phyloP scores from a whole-genome alignment of 495 filamentous ascomycete genomes.

The Podospora fimiseda region DNA sequence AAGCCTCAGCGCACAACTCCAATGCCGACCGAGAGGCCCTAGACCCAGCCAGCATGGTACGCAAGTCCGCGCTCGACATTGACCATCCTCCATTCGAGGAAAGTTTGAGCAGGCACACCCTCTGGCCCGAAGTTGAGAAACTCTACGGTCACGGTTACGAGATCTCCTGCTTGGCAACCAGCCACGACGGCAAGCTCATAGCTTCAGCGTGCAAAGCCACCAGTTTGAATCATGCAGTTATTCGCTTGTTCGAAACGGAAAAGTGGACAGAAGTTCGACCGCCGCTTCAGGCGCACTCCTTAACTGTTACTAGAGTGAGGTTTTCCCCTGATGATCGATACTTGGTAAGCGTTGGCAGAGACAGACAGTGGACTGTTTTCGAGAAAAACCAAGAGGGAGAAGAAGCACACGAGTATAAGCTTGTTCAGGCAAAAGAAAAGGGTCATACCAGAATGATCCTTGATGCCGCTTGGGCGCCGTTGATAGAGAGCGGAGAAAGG shows the following conservation, averaged over 20 bases:
- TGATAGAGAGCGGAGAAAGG: not conserved
- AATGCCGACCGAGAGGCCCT: constrained; percentile 34
- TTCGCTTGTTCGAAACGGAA: constrained; percentile 79
- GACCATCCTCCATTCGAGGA: constrained; percentile 81
- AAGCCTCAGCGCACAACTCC: constrained; percentile 17
- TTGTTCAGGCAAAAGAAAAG: constrained; percentile 62
- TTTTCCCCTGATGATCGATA: constrained; percentile 70
- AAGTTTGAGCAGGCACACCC: constrained; percentile 76
- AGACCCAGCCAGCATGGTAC: constrained; percentile 36
- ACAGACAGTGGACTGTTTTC: constrained; percentile 85
- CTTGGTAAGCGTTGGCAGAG: constrained; percentile 83
- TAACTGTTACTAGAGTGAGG: constrained; percentile 73
- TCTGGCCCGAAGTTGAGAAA: constrained; percentile 96
- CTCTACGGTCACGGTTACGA: constrained; percentile 99
- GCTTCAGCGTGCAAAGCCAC: constrained; percentile 93
- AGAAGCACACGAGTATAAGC: constrained; percentile 41
- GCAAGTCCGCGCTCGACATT: constrained; percentile 42
- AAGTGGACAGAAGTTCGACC: constrained; percentile 86
- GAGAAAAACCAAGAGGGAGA: constrained; percentile 33
- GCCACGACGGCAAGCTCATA: constrained; percentile 63
- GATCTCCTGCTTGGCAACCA: constrained; percentile 82
- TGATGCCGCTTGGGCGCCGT: constrained; percentile 72
- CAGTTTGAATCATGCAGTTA: constrained; percentile 88
- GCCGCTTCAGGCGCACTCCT: constrained; percentile 66
- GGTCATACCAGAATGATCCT: constrained; percentile 89